Conservation (phyloP, 2,329 filamentous ascomycete species). For the Beauveria rudraprayagi region DNA sequence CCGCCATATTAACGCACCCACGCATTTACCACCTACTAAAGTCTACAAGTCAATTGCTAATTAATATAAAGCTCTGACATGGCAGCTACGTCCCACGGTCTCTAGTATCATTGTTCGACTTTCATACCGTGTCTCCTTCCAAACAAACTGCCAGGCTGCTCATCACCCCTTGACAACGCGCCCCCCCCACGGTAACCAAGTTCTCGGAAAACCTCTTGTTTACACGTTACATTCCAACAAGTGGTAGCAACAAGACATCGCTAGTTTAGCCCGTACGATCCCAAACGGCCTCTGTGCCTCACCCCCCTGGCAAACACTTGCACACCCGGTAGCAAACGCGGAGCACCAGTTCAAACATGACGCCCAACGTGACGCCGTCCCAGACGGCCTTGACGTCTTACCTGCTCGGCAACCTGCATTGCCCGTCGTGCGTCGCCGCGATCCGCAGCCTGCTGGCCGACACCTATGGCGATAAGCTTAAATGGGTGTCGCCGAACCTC, state of each 20-base stretch:
- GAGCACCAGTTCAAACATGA: conserved; percentile 16
- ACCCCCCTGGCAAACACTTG: conserved; percentile 2
- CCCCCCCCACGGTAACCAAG: background rate
- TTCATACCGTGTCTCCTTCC: background rate
- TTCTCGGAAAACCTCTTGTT: background rate
- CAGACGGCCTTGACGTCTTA: conserved; percentile 47
- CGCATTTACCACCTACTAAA: background rate
- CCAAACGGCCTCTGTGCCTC: background rate
- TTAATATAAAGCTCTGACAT: conserved; percentile 7
- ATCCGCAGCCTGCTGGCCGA: conserved; percentile 53
- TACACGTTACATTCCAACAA: conserved; percentile 4
- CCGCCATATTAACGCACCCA: conserved; percentile 3
- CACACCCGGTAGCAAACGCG: background rate
- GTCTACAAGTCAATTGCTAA: background rate
- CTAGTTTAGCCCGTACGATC: background rate
- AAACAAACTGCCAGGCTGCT: background rate
- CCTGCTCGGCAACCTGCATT: conserved; percentile 68
- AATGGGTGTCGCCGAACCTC: conserved; percentile 60
- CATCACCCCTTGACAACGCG: no score
- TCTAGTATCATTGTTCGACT: background rate
- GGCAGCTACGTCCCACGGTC: background rate
- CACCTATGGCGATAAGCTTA: conserved; percentile 36
- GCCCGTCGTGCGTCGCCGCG: conserved; percentile 62
- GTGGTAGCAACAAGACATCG: background rate
- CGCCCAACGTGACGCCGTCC: conserved; percentile 14